phyloP scores from a whole-genome alignment of 108 stramenopile species.

The Cyclostephanos invisitatus region DNA sequence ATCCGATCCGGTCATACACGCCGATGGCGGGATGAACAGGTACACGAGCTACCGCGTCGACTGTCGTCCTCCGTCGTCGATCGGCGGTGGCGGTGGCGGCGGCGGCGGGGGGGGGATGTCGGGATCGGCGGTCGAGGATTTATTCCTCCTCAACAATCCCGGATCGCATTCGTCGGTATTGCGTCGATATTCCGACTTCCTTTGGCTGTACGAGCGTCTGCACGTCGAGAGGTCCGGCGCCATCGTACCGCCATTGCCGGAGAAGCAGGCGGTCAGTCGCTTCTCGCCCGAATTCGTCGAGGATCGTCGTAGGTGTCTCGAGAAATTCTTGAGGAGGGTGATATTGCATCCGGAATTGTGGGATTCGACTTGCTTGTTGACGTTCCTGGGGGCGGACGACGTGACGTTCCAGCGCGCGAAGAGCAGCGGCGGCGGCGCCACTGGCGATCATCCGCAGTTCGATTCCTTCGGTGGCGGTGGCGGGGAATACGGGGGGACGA shows the following conservation, averaged over 20 bases:
- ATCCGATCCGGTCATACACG: slow-evolving; percentile 87
- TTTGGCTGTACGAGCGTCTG: slow-evolving; percentile 93
- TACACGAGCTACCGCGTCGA: slow-evolving; percentile 91
- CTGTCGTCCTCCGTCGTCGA: slow-evolving; percentile 60
- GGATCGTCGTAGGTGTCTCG: slow-evolving; percentile 80
- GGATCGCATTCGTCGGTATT: slow-evolving; percentile 74
- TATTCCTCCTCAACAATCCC: slow-evolving; percentile 46
- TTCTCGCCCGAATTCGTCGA: slow-evolving; percentile 91
- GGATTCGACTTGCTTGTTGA: slow-evolving; percentile 75
- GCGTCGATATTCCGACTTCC: slow-evolving; percentile 95
- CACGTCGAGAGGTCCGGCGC: slow-evolving; percentile 86
- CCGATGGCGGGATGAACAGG: slow-evolving; percentile 89
- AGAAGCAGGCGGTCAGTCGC: slow-evolving; percentile 92
- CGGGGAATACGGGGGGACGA: neutral
- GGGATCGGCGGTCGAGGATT: slow-evolving; percentile 7
- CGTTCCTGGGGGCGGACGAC: slow-evolving; percentile 92
- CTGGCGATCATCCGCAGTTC: neutral
- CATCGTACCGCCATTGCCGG: slow-evolving; percentile 96
- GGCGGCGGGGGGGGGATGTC: neutral
- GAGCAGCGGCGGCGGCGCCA: no score
- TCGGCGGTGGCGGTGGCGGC: slow-evolving; percentile 21
- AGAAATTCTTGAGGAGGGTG: slow-evolving; percentile 88
- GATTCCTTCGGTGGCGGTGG: neutral
- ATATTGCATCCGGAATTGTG: slow-evolving; percentile 89
- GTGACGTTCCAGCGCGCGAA: slow-evolving; percentile 79